phyloP scores from a whole-genome alignment of 2,329 filamentous ascomycete species.

The Hypoxylon sp. region DNA sequence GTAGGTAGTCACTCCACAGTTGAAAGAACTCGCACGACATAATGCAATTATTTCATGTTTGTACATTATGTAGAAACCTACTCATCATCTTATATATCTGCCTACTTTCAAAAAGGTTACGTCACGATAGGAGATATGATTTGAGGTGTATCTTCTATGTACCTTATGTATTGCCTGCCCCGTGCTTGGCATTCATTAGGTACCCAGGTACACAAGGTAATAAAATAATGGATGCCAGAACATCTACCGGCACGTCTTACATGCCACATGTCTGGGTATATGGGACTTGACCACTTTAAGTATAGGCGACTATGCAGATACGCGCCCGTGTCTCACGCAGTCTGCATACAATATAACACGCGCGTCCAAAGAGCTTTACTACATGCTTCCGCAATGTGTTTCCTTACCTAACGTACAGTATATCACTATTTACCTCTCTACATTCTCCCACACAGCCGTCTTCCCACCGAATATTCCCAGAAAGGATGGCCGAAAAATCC shows the following conservation, averaged over 20 bases:
- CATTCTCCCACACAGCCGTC: background rate
- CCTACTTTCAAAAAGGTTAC: no score
- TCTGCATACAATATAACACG: background rate
- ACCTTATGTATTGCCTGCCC: no score
- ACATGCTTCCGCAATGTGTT: background rate
- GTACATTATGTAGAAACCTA: background rate
- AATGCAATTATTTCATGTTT: background rate
- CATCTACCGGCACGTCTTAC: no score
- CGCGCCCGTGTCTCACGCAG: background rate
- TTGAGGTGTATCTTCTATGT: no score
- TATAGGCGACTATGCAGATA: no score
- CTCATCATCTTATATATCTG: background rate
- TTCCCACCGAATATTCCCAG: background rate
- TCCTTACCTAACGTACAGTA: background rate
- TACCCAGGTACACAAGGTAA: no score
- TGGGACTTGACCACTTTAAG: no score
- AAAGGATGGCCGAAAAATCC: slow-evolving; percentile 17
- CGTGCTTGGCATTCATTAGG: no score
- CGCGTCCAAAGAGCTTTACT: background rate
- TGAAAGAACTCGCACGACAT: background rate
- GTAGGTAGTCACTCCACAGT: background rate
- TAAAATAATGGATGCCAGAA: no score
- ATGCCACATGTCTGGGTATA: no score
- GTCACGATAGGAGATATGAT: no score
- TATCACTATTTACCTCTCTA: background rate